Evolutionary conservation across 2,329 filamentous ascomycete species (phyloP).

Genomic region (Conoideocrella luteorostrata): DNA sequence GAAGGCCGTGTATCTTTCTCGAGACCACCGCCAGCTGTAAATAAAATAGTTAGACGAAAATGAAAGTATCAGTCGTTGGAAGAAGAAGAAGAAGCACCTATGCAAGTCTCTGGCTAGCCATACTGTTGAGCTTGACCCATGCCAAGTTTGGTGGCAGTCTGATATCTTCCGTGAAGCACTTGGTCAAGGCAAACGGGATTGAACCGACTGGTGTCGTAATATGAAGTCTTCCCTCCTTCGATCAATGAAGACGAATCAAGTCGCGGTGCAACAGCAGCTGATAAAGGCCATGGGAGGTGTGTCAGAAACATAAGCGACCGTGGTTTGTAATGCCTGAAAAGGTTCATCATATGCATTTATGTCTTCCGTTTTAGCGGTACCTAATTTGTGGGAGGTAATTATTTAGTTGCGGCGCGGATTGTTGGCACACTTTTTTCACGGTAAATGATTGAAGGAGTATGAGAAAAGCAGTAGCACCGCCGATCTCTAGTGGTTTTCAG

Average conservation of each 20-base stretch:
- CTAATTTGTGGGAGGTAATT: no score
- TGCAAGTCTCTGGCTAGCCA: slow-evolving; percentile 17
- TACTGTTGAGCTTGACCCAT: slow-evolving; percentile 16
- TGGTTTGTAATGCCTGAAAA: no score
- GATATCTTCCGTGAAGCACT: slow-evolving; percentile 13
- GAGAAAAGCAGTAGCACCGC: no score
- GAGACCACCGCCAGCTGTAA: slow-evolving; percentile 16
- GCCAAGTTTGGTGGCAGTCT: slow-evolving; percentile 17
- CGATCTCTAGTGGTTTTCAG: no score
- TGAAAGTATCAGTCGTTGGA: neutral
- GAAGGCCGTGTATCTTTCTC: slow-evolving; percentile 17
- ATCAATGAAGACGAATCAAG: slow-evolving; percentile 9
- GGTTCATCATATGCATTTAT: no score
- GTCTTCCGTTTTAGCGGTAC: no score
- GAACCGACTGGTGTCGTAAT: slow-evolving; percentile 12
- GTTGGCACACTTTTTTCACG: no score
- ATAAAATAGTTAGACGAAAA: neutral
- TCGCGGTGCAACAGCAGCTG: slow-evolving; percentile 9
- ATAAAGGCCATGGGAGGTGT: slow-evolving; percentile 2
- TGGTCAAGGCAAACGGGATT: slow-evolving; percentile 13
- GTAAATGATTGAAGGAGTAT: no score
- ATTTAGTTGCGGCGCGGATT: no score
- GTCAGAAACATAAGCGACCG: neutral
- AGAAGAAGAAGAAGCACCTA: slow-evolving; percentile 7
- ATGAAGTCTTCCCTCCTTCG: slow-evolving; percentile 15